Evolutionary conservation across 805 yeast genomes (phyloP).

Genomic region (Wickerhamiella allomyrinae): DNA sequence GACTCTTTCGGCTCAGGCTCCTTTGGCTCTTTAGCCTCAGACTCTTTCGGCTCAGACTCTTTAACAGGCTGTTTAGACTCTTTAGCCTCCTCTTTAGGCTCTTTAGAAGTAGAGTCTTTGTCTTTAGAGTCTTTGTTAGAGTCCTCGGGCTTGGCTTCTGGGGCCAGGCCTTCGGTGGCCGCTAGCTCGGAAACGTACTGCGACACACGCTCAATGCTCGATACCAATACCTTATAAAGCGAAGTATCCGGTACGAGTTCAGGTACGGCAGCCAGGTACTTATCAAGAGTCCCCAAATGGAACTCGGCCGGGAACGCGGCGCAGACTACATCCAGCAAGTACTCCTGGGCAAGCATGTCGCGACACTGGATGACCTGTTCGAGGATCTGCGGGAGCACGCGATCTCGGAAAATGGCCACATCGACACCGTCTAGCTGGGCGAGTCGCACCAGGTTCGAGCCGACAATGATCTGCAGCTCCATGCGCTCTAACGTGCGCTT

Average conservation of each 20-base stretch:
- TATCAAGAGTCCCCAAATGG: slow-evolving; percentile 61
- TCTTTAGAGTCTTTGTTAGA: too few relatives aligned
- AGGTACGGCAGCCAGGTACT: slow-evolving; percentile 49
- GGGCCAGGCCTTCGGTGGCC: slow-evolving; percentile 17
- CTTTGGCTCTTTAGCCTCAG: too few relatives aligned
- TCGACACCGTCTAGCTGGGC: slow-evolving; percentile 70
- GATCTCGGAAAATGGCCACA: slow-evolving; percentile 28
- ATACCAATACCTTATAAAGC: slow-evolving; percentile 47
- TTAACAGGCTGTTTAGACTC: too few relatives aligned
- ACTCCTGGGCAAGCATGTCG: slow-evolving; percentile 85
- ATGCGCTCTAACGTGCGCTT: slow-evolving; percentile 66
- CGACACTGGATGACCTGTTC: slow-evolving; percentile 89
- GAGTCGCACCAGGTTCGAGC: slow-evolving; percentile 78
- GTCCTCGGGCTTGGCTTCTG: too few relatives aligned
- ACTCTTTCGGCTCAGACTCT: too few relatives aligned
- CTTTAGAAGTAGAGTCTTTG: too few relatives aligned
- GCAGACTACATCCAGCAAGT: slow-evolving; percentile 75
- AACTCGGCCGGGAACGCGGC: slow-evolving; percentile 92
- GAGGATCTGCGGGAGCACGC: slow-evolving; percentile 62
- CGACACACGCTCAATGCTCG: slow-evolving; percentile 48
- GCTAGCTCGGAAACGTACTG: slow-evolving; percentile 4
- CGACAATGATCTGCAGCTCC: slow-evolving; percentile 82
- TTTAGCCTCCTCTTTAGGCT: too few relatives aligned
- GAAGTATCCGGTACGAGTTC: slow-evolving; percentile 59
- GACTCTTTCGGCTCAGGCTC: too few relatives aligned